phyloP scores from a whole-genome alignment of 257 asterid genomes.

The Ophiorrhiza pumila region DNA sequence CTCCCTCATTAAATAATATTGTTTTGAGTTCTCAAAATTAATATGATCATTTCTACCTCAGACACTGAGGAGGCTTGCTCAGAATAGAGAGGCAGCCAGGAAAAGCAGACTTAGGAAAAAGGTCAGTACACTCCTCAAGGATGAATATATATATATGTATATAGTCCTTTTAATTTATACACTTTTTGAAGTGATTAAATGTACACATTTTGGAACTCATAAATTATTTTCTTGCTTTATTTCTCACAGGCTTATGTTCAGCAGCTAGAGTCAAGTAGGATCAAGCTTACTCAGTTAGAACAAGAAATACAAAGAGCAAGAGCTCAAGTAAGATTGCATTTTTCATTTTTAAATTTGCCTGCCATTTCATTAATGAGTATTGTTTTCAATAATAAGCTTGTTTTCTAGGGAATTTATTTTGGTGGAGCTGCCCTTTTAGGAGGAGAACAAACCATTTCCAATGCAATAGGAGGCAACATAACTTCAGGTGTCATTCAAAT shows the following conservation, averaged over 20 bases:
- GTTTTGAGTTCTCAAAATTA: too few relatives aligned
- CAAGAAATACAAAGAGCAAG: constrained; percentile 73
- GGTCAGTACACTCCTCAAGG: constrained; percentile 28
- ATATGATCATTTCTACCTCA: constrained; percentile 30
- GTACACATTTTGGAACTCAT: not conserved
- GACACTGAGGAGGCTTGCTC: constrained; percentile 90
- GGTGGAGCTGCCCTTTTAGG: constrained; percentile 57
- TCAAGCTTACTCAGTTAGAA: constrained; percentile 73
- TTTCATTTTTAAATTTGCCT: constrained; percentile 2
- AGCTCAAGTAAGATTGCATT: constrained; percentile 47
- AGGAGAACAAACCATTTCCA: constrained; percentile 59
- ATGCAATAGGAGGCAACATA: constrained; percentile 43
- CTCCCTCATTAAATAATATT: not conserved
- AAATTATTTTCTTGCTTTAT: not conserved
- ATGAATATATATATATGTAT: not conserved
- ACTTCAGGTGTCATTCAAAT: constrained; percentile 54
- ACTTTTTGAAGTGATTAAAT: not conserved
- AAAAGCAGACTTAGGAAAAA: constrained; percentile 89
- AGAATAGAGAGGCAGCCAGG: constrained; percentile 96
- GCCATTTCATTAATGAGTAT: not conserved
- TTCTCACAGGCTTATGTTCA: constrained; percentile 82
- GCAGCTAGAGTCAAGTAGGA: constrained; percentile 80
- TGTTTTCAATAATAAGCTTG: too few relatives aligned
- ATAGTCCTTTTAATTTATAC: not conserved
- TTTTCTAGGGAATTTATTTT: constrained; percentile 52